Conservation (phyloP, 225 moss, liverwort and hornwort genomes). For the Physcomitrellopsis africana region DNA sequence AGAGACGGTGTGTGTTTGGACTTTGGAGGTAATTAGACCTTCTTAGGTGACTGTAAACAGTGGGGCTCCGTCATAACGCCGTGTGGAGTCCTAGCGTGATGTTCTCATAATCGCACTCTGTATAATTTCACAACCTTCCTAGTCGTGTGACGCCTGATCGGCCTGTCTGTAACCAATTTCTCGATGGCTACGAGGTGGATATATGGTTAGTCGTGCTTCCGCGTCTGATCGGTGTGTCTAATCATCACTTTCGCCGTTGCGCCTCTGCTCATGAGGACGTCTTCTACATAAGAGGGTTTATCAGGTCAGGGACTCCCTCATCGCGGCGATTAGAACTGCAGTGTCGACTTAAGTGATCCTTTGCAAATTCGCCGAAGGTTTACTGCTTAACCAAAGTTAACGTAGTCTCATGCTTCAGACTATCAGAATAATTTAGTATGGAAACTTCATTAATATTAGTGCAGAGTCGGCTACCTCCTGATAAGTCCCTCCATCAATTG, state of each 20-base stretch:
- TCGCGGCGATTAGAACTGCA: conserved; percentile 7
- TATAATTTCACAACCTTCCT: neutral
- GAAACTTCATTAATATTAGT: too few species aligned
- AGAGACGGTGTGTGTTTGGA: conserved; percentile 14
- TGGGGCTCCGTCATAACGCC: conserved; percentile 13
- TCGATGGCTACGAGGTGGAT: conserved; percentile 39
- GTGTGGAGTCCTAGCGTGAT: too few species aligned
- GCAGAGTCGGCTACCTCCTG: too few species aligned
- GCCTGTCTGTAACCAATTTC: conserved; percentile 42
- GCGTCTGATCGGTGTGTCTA: conserved; percentile 16
- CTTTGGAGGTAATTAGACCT: conserved; percentile 8
- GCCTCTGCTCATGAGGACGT: conserved; percentile 10
- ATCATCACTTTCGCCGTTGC: neutral
- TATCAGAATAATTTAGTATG: neutral
- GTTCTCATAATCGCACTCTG: neutral
- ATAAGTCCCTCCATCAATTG: neutral
- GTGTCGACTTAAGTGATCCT: neutral
- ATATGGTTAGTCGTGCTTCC: neutral
- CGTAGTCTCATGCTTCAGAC: conserved; percentile 21
- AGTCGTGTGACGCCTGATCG: conserved; percentile 21
- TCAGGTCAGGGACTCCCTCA: neutral
- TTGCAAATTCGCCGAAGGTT: neutral
- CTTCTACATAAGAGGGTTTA: conserved; percentile 8
- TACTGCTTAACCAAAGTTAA: conserved; percentile 5
- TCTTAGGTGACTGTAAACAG: conserved; percentile 41